Evolutionary conservation across 177 flowering plant species (phyloP), one percentile per base, ranked within the genome.

Genomic region (Vitis hybrid): DNA sequence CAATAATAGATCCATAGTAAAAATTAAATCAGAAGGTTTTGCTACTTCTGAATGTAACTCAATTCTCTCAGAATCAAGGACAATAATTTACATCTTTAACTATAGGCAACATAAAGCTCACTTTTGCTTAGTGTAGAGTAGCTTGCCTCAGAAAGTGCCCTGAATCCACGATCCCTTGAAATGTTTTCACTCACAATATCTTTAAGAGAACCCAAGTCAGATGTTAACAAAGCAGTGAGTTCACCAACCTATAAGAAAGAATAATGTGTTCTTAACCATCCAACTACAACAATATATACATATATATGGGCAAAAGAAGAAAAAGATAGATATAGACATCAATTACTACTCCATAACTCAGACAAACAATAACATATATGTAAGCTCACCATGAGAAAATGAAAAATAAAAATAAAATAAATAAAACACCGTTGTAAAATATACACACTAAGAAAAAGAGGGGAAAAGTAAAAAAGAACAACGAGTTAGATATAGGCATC

Each of bases 141-240:
- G 88, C 97, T 94, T 94, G 94, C 99, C 99, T 94, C 97, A 65
- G 99, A 87, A 76, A 91, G 83, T 76, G 99, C 97, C 77, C 99
- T 82, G 76, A 94, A 88, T 70, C 99, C 99, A 67, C 99, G 97
- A 77, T 94, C 99, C 78, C 99, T 84, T 69, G 97, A 91, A 61
- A 91, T 79, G 67, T 94, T 94, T 72, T 94, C 98, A 72, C 94
- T 90, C 66, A 92, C 96, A 69, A 88, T 72, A 82, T 75, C 78
- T 75, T 94, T 92, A 32, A 94, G 79, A 64, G 97, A 84, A 61
- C 96, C 96, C 88, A 94, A 83, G 76, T 94, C 99, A 77, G 97
- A 88, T 63, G 99, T 94, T 71, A 94, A 71, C 80, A 94, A 74
- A 53, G 92, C 94, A 71, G 91, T 89, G 63, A 94, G 82, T 71